phyloP scores from a whole-genome alignment of 2,329 filamentous ascomycete genomes.

The Epichloe aotearoae region DNA sequence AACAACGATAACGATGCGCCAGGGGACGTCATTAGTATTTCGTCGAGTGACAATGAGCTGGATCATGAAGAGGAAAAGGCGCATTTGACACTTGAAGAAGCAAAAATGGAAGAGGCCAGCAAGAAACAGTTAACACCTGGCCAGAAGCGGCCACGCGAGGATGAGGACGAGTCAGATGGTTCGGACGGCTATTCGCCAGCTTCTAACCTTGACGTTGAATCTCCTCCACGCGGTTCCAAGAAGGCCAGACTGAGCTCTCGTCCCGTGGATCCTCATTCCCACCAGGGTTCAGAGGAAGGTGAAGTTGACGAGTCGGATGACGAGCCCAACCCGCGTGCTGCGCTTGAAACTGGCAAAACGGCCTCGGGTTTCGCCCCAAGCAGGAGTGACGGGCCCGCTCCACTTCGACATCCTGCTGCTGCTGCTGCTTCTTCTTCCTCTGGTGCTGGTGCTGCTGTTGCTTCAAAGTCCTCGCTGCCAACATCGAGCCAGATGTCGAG shows the following conservation, averaged over 20 bases:
- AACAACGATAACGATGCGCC: not conserved
- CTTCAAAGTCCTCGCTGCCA: not conserved
- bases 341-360: constrained; percentile 4
- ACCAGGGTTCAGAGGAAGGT: constrained; percentile 18
- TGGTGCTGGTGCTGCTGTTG: not conserved
- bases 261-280: not conserved
- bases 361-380: not conserved
- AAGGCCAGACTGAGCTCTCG: constrained; percentile 8
- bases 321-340: constrained; percentile 5
- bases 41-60: constrained; percentile 2
- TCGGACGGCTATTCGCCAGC: constrained; percentile 4
- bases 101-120: not conserved
- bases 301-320: constrained; percentile 17
- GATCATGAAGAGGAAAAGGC: not conserved
- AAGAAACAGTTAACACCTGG: not conserved
- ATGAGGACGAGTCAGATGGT: constrained; percentile 1
- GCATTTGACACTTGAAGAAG: not conserved
- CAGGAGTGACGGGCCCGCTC: not conserved
- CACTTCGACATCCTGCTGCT: not conserved
- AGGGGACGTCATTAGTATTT: constrained; percentile 3
- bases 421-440: not conserved
- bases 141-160: constrained; percentile 1
- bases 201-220: not conserved
- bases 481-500: not conserved
- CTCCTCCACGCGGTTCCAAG: constrained; percentile 8